Evolutionary conservation across 164 flowering plant species (phyloP).

Genomic region (Vitis amurensis): DNA sequence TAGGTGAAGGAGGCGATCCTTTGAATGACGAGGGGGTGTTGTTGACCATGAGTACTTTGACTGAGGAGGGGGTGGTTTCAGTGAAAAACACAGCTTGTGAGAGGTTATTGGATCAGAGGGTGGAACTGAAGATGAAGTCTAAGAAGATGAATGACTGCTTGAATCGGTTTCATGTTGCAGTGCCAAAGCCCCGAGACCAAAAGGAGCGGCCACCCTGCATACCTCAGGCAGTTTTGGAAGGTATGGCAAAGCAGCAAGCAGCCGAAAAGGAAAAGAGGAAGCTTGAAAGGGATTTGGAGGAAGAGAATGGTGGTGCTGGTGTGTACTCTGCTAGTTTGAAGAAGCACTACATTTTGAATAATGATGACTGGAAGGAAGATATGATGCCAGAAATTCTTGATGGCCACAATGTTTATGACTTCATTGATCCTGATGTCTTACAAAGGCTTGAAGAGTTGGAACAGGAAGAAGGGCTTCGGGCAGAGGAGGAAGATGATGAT

Average conservation of each 20-base stretch:
- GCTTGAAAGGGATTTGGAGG: conserved; percentile 79
- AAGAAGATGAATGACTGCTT: conserved; percentile 79
- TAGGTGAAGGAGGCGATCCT: conserved; percentile 68
- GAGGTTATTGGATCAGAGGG: conserved; percentile 78
- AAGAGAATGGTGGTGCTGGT: conserved; percentile 93
- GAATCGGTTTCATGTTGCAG: conserved; percentile 82
- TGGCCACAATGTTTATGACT: conserved; percentile 87
- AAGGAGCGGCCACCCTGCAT: conserved; percentile 83
- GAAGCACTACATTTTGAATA: conserved; percentile 67
- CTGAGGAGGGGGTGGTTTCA: conserved; percentile 76
- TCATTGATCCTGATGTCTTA: conserved; percentile 72
- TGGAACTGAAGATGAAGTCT: conserved; percentile 83
- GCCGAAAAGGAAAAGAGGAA: conserved; percentile 58
- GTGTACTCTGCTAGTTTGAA: conserved; percentile 78
- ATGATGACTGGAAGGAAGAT: conserved; percentile 89
- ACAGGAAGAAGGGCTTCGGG: conserved; percentile 61
- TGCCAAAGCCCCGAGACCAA: conserved; percentile 80
- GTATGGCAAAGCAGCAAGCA: conserved; percentile 50
- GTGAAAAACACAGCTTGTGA: conserved; percentile 95
- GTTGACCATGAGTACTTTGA: conserved; percentile 85
- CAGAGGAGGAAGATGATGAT: conserved; percentile 59
- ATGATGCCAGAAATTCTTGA: conserved; percentile 86
- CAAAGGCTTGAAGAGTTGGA: conserved; percentile 81
- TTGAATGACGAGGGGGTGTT: conserved; percentile 53
- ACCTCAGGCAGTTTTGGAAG: conserved; percentile 77